Conservation (phyloP, 2,329 filamentous ascomycete species). For the Aspergillaceae sp. region DNA sequence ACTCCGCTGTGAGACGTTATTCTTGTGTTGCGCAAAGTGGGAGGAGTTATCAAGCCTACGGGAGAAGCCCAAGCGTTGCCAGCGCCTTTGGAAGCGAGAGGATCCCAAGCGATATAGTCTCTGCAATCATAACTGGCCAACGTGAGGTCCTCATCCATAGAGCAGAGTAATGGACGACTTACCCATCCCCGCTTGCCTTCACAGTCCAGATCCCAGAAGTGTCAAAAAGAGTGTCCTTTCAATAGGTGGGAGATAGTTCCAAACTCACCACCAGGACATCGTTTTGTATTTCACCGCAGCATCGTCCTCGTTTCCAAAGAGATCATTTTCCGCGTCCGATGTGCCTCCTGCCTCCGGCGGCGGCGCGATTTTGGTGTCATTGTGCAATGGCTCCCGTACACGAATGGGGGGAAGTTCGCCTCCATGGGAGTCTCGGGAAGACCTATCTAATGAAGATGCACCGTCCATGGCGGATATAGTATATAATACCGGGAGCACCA, state of each 20-base stretch:
- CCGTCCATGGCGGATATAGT: background rate
- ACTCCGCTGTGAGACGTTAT: constrained; percentile 29
- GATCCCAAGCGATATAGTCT: constrained; percentile 48
- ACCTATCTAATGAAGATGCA: background rate
- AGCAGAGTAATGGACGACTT: background rate
- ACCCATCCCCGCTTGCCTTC: constrained; percentile 17
- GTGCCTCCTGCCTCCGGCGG: background rate
- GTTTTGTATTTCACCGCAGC: constrained; percentile 19
- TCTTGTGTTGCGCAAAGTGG: background rate
- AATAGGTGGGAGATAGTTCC: too few relatives aligned
- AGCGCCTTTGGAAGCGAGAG: constrained; percentile 45
- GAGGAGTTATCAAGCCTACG: constrained; percentile 19
- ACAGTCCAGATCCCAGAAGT: too few relatives aligned
- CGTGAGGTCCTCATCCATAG: background rate
- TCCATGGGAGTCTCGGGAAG: background rate
- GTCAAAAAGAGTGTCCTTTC: too few relatives aligned
- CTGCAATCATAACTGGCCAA: constrained; percentile 44
- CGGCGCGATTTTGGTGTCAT: too few relatives aligned
- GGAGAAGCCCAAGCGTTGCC: constrained; percentile 43
- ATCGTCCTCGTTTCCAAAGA: constrained; percentile 18
- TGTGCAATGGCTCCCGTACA: too few relatives aligned
- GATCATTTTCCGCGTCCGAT: constrained; percentile 6
- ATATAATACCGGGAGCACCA: background rate
- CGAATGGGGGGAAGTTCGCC: too few relatives aligned
- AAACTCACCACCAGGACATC: constrained; percentile 20